These are phyloP conservation scores for Agrocybe chaxingu DNA, from an alignment of 768 basidiomycete genomes.

Conservation along the genomic window DNA sequence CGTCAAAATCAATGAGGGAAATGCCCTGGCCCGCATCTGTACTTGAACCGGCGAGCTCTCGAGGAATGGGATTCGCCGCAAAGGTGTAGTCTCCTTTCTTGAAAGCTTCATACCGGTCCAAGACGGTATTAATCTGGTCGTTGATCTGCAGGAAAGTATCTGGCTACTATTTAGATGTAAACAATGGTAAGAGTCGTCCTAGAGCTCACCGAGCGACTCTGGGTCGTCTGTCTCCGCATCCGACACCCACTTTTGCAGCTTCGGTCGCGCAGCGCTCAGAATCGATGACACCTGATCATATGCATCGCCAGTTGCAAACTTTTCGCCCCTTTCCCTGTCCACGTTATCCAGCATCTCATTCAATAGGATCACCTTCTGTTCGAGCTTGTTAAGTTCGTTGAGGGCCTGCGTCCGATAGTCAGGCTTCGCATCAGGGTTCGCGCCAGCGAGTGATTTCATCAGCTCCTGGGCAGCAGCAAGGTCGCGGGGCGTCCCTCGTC, in stretches of 20 bases:
- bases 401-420: conserved; percentile 91
- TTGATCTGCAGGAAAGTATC: conserved; percentile 95
- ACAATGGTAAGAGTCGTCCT: background rate
- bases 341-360: conserved; percentile 98
- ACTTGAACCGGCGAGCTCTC: conserved; percentile 39
- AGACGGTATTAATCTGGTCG: conserved; percentile 93
- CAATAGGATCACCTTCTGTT: conserved; percentile 91
- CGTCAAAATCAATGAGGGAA: conserved; percentile 82
- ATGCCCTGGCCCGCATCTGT: conserved; percentile 20
- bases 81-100: conserved; percentile 83
- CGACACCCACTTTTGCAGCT: conserved; percentile 96
- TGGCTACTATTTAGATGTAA: conserved; percentile 23
- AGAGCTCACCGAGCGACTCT: conserved; percentile 74
- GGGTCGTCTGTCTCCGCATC: conserved; percentile 89
- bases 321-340: conserved; percentile 66
- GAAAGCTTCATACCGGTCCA: conserved; percentile 89
- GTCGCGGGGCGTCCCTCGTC: conserved; percentile 93
- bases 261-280: conserved; percentile 80
- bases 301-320: conserved; percentile 83
- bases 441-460: conserved; percentile 94
- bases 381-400: conserved; percentile 89
- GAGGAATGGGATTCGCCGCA: conserved; percentile 66
- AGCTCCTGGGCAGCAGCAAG: conserved; percentile 94
- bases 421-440: conserved; percentile 90
- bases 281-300: conserved; percentile 95